These are phyloP conservation scores for Drechslerella dactyloides DNA, from an alignment of 2,329 filamentous ascomycete species.

Conservation along the genomic window DNA sequence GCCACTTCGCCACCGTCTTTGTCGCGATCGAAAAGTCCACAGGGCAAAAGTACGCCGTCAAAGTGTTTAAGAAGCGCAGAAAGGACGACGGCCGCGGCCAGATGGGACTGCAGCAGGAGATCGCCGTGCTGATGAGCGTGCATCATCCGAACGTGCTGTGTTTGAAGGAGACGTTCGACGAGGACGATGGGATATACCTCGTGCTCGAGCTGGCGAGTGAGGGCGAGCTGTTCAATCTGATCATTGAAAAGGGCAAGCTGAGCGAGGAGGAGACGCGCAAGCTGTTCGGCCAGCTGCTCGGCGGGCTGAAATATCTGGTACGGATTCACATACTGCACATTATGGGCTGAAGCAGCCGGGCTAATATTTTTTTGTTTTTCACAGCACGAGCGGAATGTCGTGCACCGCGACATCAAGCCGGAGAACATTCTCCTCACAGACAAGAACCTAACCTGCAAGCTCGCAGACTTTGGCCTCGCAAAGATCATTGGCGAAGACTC, in stretches of 20 bases:
- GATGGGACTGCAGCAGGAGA: conserved; percentile 90
- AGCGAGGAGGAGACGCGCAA: conserved; percentile 82
- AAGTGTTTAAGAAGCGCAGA: conserved; percentile 86
- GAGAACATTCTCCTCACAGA: conserved; percentile 93
- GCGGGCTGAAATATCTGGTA: conserved; percentile 94
- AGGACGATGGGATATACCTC: conserved; percentile 86
- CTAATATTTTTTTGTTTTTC: conserved; percentile 38
- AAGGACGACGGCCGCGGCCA: conserved; percentile 85
- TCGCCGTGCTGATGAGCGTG: conserved; percentile 95
- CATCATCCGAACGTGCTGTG: conserved; percentile 92
- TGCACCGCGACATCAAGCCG: conserved; percentile 96
- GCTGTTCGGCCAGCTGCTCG: conserved; percentile 88
- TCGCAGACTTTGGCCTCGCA: conserved; percentile 94
- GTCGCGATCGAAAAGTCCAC: conserved; percentile 84
- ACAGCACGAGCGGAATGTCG: conserved; percentile 94
- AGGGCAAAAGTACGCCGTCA: conserved; percentile 85
- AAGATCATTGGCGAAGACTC: conserved; percentile 99
- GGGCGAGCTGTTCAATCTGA: conserved; percentile 94
- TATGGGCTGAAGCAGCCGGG: conserved; percentile 54
- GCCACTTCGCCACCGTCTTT: conserved; percentile 93
- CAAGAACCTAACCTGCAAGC: conserved; percentile 82
- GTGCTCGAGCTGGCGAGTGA: conserved; percentile 88
- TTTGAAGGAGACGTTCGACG: conserved; percentile 92
- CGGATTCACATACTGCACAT: conserved; percentile 56
- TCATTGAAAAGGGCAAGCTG: conserved; percentile 87